Evolutionary conservation across 179 eudicot species (phyloP), one percentile per base, ranked within the genome.

Genomic region (Kewa caespitosa): DNA sequence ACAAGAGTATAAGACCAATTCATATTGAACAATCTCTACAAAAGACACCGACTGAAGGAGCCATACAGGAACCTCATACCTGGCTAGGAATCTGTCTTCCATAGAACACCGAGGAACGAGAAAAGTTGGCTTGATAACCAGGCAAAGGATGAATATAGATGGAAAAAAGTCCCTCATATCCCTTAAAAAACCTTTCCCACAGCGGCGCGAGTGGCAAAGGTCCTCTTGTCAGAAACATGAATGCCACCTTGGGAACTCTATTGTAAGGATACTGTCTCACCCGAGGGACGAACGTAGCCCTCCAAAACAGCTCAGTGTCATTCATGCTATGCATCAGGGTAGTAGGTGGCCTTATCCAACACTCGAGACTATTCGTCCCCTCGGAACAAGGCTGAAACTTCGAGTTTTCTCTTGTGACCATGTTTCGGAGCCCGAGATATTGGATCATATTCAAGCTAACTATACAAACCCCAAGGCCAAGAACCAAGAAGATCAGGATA

Each of bases 181-280:
- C 96, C 63, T 65, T 72, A 43, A 94, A 90, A 70, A 92, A 94
- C 83, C 88, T 85, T 80, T 90, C 97, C 98, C 98, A 94, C 1
- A 94, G 80, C 41, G 94, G 97, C 3, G 97, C 83, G 48, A 94
- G 81, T 0, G 98, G 98, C 77, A 94, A 78, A 46, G 97, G 97
- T 18, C 98, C 98, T 65, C 94, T 89, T 0, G 98, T 90, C 67
- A 94, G 82, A 84, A 94, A 94, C 98, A 94, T 89, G 80, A 94
- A 94, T 20, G 98, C 98, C 57, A 92, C 72, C 88, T 92, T 94
- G 5, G 92, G 92, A 73, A 84, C 84, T 81, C 98, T 85, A 5
- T 70, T 66, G 61, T 89, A 94, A 0, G 98, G 98, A 79, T 90
- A 92, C 74, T 84, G 77, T 60, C 82, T 86, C 13, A 90, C 85